Evolutionary conservation across 208 protist genomes (phyloP).

Genomic region (Leptomonas seymouri): DNA sequence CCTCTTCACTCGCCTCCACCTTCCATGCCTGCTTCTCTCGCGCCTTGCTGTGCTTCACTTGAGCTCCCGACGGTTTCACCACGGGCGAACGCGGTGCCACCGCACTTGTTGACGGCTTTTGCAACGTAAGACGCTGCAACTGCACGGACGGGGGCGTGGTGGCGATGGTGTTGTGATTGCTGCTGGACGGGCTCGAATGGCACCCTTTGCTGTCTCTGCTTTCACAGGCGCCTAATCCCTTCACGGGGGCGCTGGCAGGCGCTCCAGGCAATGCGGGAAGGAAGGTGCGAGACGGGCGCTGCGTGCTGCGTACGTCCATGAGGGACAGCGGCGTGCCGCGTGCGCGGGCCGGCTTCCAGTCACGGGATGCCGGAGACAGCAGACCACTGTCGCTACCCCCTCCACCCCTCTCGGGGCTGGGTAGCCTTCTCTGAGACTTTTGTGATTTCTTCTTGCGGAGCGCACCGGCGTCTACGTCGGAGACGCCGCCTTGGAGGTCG

Average conservation of each 20-base stretch:
- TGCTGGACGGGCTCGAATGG: not conserved
- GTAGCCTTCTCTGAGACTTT: not conserved
- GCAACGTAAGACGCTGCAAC: not conserved
- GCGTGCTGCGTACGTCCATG: not conserved
- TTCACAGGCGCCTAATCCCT: not conserved
- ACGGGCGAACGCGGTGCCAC: not conserved
- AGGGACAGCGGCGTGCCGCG: conserved; percentile 20
- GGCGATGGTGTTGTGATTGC: not conserved
- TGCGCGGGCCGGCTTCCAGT: not conserved
- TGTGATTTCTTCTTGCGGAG: not conserved
- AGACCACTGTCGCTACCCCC: not conserved
- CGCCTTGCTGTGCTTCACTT: not conserved
- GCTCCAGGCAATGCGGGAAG: conserved; percentile 3
- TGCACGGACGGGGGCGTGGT: not conserved
- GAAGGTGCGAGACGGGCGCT: not conserved
- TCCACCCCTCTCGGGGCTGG: not conserved
- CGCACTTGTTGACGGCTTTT: not conserved
- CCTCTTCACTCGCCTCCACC: not conserved
- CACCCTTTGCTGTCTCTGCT: not conserved
- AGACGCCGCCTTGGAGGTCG: not conserved
- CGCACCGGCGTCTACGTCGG: not conserved
- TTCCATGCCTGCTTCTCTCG: not conserved
- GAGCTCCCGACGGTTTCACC: not conserved
- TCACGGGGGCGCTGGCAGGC: conserved; percentile 7
- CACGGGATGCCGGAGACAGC: not conserved